Evolutionary conservation across 23 red algal species (phyloP).

Genomic region (Gracilariopsis chorda): DNA sequence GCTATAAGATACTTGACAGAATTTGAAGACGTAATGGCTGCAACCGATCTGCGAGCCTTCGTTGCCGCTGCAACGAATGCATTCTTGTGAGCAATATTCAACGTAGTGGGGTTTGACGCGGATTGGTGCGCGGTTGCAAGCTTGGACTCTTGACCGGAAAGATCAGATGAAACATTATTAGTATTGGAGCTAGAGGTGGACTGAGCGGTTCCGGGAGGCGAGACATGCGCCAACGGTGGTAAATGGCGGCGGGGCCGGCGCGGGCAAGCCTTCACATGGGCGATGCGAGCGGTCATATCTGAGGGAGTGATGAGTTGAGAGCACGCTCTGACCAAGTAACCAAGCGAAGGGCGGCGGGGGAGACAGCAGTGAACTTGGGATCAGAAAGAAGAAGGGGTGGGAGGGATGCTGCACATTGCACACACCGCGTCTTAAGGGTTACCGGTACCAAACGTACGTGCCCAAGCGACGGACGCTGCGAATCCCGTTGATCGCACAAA

Average conservation of each 20-base stretch:
- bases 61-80: slow-evolving; percentile 1
- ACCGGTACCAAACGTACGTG: too few relatives aligned
- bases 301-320: too few relatives aligned
- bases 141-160: neutral
- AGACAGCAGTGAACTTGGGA: too few relatives aligned
- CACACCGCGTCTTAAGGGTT: too few relatives aligned
- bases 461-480: too few relatives aligned
- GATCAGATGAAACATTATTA: neutral
- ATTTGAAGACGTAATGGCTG: slow-evolving; percentile 1
- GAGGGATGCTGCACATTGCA: too few relatives aligned
- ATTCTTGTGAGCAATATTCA: neutral
- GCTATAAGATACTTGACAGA: slow-evolving; percentile 78
- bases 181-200: neutral
- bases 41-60: neutral
- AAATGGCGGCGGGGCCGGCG: neutral
- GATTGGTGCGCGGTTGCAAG: neutral
- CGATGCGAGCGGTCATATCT: neutral
- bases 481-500: too few relatives aligned
- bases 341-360: too few relatives aligned
- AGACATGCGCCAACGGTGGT: neutral
- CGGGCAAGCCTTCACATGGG: neutral
- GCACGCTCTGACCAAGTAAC: too few relatives aligned
- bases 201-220: neutral
- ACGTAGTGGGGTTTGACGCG: neutral
- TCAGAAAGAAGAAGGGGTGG: too few relatives aligned